phyloP scores from a whole-genome alignment of 257 asterid genomes.

The Fraxinus pennsylvanica region DNA sequence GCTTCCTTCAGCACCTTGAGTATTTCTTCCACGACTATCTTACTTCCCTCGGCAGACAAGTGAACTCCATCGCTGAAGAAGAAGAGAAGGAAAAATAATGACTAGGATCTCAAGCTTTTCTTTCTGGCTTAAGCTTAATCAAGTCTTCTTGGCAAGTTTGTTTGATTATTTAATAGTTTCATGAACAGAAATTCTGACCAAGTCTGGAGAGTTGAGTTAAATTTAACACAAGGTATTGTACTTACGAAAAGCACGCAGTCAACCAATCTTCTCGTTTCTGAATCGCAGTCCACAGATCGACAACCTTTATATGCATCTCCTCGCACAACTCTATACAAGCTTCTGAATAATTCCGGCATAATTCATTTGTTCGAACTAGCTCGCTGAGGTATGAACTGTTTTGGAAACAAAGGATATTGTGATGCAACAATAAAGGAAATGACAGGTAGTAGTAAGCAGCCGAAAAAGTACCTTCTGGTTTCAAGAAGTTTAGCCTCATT shows the following conservation, averaged over 20 bases:
- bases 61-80: conserved; percentile 77
- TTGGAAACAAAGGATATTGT: neutral
- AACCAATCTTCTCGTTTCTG: conserved; percentile 83
- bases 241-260: conserved; percentile 82
- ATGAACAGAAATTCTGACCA: neutral
- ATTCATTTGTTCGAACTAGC: conserved; percentile 84
- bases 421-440: neutral
- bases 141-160: neutral
- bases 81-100: neutral
- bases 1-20: conserved; percentile 83
- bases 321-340: conserved; percentile 77
- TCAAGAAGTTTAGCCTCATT: conserved; percentile 68
- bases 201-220: neutral
- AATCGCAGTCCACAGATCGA: conserved; percentile 84
- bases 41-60: conserved; percentile 82
- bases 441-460: neutral
- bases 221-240: conserved; percentile 7
- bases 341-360: conserved; percentile 76
- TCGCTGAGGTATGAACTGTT: conserved; percentile 71
- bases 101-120: too few species aligned
- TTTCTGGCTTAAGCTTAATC: neutral
- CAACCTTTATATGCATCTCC: conserved; percentile 67
- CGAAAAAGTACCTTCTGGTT: conserved; percentile 42
- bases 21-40: conserved; percentile 80
- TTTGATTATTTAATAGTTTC: neutral